Conservation (phyloP, 805 yeast species). For the Wickerhamomyces bisporus region DNA sequence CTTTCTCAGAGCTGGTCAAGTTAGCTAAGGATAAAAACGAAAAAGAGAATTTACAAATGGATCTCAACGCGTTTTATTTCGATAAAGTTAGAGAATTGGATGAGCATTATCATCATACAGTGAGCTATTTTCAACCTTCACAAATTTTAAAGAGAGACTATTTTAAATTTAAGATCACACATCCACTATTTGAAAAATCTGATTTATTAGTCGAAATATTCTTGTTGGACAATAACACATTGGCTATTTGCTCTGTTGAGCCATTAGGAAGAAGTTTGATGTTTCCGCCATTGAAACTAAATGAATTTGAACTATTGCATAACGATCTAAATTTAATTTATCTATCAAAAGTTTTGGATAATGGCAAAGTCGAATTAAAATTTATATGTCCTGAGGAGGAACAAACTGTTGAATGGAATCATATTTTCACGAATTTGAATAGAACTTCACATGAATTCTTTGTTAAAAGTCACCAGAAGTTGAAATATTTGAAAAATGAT, state of each 20-base stretch:
- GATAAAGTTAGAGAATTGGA: conserved; percentile 14
- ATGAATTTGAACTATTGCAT: conserved; percentile 10
- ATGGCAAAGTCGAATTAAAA: conserved; percentile 8
- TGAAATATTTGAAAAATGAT: conserved; percentile 9
- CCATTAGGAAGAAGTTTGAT: conserved; percentile 20
- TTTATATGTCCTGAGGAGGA: conserved; percentile 19
- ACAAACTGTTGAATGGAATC: conserved; percentile 22
- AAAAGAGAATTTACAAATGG: conserved; percentile 15
- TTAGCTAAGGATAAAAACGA: conserved; percentile 19
- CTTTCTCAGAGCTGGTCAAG: not conserved
- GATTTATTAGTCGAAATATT: conserved; percentile 16
- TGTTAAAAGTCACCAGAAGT: conserved; percentile 4
- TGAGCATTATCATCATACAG: conserved; percentile 4
- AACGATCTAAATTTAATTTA: conserved; percentile 9
- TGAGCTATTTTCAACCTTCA: conserved; percentile 13
- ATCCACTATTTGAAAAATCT: conserved; percentile 3
- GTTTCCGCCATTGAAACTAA: conserved; percentile 18
- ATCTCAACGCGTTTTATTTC: conserved; percentile 16
- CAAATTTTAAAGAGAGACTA: conserved; percentile 22
- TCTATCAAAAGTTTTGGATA: not conserved
- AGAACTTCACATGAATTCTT: conserved; percentile 4
- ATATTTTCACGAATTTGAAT: conserved; percentile 5
- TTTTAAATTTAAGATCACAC: conserved; percentile 16
- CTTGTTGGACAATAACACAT: conserved; percentile 9
- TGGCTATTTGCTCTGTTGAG: conserved; percentile 21